phyloP scores from a whole-genome alignment of 2,329 filamentous ascomycete species.

The Fusarium torreyae region DNA sequence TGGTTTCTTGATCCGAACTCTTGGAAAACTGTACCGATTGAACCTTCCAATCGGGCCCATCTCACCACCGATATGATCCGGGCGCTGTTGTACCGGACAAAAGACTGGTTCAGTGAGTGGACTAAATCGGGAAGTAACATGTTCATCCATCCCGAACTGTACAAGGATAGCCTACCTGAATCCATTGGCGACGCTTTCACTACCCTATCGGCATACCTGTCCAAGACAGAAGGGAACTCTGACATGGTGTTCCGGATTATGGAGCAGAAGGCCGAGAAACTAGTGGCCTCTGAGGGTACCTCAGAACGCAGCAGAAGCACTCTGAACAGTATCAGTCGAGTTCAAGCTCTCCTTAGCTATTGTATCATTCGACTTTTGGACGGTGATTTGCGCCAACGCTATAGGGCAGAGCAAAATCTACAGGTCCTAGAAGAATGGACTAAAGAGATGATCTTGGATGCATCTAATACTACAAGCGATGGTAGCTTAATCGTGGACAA shows the following conservation, averaged over 20 bases:
- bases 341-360: conserved; percentile 46
- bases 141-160: conserved; percentile 30
- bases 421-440: conserved; percentile 37
- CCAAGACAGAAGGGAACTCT: conserved; percentile 28
- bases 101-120: conserved; percentile 34
- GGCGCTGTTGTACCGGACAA: conserved; percentile 12
- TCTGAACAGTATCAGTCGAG: conserved; percentile 34
- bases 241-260: conserved; percentile 29
- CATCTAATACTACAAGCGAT: conserved; percentile 2
- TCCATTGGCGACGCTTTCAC: conserved; percentile 33
- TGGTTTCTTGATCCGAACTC: conserved; percentile 31
- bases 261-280: conserved; percentile 21
- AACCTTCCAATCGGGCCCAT: conserved; percentile 1
- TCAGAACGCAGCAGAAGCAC: background rate
- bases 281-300: background rate
- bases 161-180: conserved; percentile 18
- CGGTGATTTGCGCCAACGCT: conserved; percentile 42
- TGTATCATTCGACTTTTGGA: conserved; percentile 47
- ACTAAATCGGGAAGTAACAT: conserved; percentile 22
- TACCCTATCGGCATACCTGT: conserved; percentile 26
- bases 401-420: conserved; percentile 42
- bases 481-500: conserved; percentile 23
- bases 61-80: conserved; percentile 14
- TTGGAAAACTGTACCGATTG: conserved; percentile 16
- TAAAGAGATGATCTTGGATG: conserved; percentile 16